These are phyloP conservation scores for Clavulina sp. DNA, from an alignment of 768 basidiomycete genomes.

Conservation along the genomic window DNA sequence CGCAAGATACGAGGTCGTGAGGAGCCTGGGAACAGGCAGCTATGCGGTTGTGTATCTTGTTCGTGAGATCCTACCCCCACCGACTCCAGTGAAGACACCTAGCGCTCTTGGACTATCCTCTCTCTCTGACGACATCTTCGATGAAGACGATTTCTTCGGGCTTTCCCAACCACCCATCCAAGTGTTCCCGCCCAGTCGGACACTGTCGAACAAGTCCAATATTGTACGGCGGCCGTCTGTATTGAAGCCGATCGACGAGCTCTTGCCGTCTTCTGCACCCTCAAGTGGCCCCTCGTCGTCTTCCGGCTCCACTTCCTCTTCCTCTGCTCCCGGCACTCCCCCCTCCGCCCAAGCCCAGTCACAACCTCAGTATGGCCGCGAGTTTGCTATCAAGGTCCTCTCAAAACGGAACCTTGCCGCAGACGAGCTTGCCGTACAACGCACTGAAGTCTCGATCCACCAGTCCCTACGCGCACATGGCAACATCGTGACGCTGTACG, in stretches of 20 bases:
- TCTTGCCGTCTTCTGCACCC: conserved; percentile 7
- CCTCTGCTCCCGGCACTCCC: conserved; percentile 33
- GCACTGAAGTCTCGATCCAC: conserved; percentile 90
- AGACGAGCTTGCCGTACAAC: conserved; percentile 73
- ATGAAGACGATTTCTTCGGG: not conserved
- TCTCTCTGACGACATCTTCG: not conserved
- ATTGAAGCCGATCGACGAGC: no score
- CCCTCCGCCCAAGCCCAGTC: conserved; percentile 17
- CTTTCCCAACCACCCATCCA: no score
- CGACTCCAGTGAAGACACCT: conserved; percentile 8
- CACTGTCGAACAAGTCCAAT: no score
- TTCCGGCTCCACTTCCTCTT: conserved; percentile 30
- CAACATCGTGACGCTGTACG: conserved; percentile 89
- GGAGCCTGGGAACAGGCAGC: conserved; percentile 71
- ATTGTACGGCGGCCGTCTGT: no score
- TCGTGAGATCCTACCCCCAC: conserved; percentile 34
- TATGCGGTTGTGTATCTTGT: conserved; percentile 94
- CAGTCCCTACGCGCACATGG: conserved; percentile 78
- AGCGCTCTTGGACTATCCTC: not conserved
- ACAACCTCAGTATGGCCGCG: conserved; percentile 39
- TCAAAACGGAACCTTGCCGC: conserved; percentile 86
- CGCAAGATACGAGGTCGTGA: conserved; percentile 64
- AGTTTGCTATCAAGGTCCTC: conserved; percentile 92
- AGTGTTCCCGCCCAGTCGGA: conserved; percentile 17
- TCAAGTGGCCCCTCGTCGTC: conserved; percentile 37